Conservation (phyloP, 768 basidiomycete genomes). For the Dioszegia aurantiaca region DNA sequence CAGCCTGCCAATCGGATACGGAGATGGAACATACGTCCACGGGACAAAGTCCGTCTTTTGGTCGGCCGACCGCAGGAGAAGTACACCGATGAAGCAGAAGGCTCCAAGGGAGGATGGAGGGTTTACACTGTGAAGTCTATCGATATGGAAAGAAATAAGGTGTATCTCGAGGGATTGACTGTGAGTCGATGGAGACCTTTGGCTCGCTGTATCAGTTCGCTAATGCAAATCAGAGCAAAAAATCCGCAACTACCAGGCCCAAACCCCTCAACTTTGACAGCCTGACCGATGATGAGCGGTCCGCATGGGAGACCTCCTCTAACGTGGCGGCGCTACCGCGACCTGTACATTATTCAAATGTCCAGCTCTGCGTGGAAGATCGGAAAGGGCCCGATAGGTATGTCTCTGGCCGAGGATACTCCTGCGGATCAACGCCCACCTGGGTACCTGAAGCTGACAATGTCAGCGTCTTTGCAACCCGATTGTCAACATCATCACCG, state of each 20-base stretch:
- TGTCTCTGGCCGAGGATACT: background rate
- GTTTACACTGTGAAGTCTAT: constrained; percentile 42
- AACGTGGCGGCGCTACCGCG: constrained; percentile 27
- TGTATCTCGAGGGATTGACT: constrained; percentile 40
- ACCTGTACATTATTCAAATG: constrained; percentile 49
- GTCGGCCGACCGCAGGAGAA: constrained; percentile 44
- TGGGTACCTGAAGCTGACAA: no score
- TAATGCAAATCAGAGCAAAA: constrained; percentile 32
- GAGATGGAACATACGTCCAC: constrained; percentile 48
- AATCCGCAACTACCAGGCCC: constrained; percentile 26
- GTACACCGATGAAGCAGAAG: constrained; percentile 34
- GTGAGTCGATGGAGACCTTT: constrained; percentile 23
- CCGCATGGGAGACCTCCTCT: constrained; percentile 27
- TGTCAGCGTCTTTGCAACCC: constrained; percentile 37
- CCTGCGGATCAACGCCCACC: no score
- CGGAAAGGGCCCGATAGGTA: constrained; percentile 22
- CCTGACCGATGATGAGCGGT: constrained; percentile 19
- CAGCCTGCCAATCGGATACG: constrained; percentile 33
- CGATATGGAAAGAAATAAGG: constrained; percentile 43
- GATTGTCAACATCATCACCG: constrained; percentile 37
- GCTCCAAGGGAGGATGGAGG: constrained; percentile 38
- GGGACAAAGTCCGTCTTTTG: constrained; percentile 45
- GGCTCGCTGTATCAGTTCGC: background rate
- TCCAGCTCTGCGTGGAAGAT: constrained; percentile 46
- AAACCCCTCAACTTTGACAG: constrained; percentile 31